Conservation (phyloP, 2,329 filamentous ascomycete genomes). For the Mariannaea elegans region DNA sequence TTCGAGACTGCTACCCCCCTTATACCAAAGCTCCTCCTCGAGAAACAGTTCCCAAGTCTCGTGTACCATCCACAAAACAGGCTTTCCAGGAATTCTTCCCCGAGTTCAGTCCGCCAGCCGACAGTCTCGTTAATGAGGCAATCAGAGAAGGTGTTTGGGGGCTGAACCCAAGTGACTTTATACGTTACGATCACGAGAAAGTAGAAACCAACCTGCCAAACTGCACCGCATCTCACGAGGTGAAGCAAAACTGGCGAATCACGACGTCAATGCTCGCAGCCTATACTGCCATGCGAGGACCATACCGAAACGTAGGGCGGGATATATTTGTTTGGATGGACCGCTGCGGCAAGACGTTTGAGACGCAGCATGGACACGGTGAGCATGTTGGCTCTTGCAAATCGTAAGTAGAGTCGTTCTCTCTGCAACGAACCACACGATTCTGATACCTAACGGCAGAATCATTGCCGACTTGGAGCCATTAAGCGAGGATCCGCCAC, state of each 20-base stretch:
- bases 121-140: conserved; percentile 18
- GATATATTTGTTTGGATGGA: conserved; percentile 42
- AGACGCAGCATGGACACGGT: background rate
- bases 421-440: background rate
- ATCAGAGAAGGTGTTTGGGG: conserved; percentile 15
- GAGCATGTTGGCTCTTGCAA: conserved; percentile 4
- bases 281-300: conserved; percentile 47
- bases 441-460: conserved; percentile 13
- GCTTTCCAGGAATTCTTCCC: background rate
- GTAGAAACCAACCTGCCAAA: background rate
- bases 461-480: conserved; percentile 9
- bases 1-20: background rate
- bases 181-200: conserved; percentile 7
- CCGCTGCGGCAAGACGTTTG: conserved; percentile 8
- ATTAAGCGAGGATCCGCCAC: conserved; percentile 19
- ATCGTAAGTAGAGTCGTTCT: conserved; percentile 10
- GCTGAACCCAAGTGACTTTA: conserved; percentile 12
- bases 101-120: background rate
- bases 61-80: background rate
- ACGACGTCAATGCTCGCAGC: conserved; percentile 42
- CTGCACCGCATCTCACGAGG: conserved; percentile 14
- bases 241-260: conserved; percentile 30
- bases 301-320: conserved; percentile 32
- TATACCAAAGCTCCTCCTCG: background rate
- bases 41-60: background rate